Percentiles rank a stretch among this genome's conserved stretches.
These are phyloP conservation scores for Heritiera fomes DNA, from an alignment of 345 rosid species.

Conservation along the genomic window DNA sequence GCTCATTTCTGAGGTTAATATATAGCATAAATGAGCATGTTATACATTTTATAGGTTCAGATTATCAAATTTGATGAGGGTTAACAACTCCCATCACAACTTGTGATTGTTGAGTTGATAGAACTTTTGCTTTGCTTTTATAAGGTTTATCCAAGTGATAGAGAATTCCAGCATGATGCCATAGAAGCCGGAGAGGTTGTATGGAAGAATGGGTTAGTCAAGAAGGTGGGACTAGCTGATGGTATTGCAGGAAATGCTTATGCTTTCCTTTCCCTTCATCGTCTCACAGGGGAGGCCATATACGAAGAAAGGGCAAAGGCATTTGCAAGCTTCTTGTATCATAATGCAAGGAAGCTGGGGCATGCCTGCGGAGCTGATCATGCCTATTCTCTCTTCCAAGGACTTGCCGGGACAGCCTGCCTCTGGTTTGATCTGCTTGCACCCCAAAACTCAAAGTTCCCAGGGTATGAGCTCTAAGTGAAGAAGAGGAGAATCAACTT, in stretches of 20 bases:
- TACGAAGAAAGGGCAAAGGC: conserved; percentile 80
- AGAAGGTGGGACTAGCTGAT: conserved; percentile 77
- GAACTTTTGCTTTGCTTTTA: background rate
- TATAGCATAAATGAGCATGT: background rate
- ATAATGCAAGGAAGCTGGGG: conserved; percentile 37
- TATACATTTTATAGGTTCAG: background rate
- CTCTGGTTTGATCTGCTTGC: conserved; percentile 71
- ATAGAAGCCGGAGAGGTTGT: conserved; percentile 99
- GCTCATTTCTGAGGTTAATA: background rate
- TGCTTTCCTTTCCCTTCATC: conserved; percentile 72
- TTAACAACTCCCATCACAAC: background rate
- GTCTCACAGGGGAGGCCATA: conserved; percentile 68
- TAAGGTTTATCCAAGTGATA: conserved; percentile 62
- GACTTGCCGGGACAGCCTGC: conserved; percentile 72
- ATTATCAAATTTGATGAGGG: background rate
- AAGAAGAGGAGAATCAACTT: background rate
- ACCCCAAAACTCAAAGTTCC: conserved; percentile 59
- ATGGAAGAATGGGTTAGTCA: conserved; percentile 83
- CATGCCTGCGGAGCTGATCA: conserved; percentile 29
- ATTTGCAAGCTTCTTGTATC: conserved; percentile 68
- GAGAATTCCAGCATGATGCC: conserved; percentile 77
- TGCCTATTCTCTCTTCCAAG: conserved; percentile 68
- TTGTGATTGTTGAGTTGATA: background rate
- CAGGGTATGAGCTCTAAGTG: conserved; percentile 69
- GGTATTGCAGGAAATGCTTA: conserved; percentile 85